A percentile compares a stretch with the other conserved stretches of the same genome.
phyloP scores from a whole-genome alignment of 345 rosid genomes.

The Eucalyptus cladocalyx region DNA sequence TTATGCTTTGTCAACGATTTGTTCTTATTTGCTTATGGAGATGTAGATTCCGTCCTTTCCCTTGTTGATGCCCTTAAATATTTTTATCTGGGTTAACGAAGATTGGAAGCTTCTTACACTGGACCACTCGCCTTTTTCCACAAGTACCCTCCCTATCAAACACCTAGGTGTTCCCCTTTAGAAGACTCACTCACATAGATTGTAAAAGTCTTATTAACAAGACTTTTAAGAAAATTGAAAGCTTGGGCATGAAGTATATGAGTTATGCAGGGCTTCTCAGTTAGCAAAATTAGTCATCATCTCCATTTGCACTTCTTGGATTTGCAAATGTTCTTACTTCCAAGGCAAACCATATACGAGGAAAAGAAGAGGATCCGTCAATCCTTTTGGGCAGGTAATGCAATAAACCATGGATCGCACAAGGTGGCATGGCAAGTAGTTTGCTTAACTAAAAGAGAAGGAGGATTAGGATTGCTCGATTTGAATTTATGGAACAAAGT shows the following conservation, averaged over 20 bases:
- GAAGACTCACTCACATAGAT: neutral
- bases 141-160: neutral
- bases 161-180: neutral
- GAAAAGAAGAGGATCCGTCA: neutral
- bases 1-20: neutral
- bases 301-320: neutral
- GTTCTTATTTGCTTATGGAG: neutral
- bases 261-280: rapidly evolving
- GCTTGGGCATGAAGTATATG: neutral
- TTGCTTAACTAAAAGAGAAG: neutral
- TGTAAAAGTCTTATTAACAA: neutral
- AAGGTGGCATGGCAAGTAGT: neutral
- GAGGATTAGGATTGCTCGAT: neutral
- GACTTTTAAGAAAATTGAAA: neutral
- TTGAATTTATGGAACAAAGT: neutral
- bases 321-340: neutral
- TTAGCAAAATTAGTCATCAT: neutral
- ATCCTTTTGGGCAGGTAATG: neutral
- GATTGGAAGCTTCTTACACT: too few relatives aligned
- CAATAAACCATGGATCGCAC: neutral
- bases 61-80: neutral
- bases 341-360: neutral
- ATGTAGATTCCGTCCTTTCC: neutral
- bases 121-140: too few relatives aligned
- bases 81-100: neutral